phyloP scores from a whole-genome alignment of 179 eudicot species.

The Amaranthus tricolor region DNA sequence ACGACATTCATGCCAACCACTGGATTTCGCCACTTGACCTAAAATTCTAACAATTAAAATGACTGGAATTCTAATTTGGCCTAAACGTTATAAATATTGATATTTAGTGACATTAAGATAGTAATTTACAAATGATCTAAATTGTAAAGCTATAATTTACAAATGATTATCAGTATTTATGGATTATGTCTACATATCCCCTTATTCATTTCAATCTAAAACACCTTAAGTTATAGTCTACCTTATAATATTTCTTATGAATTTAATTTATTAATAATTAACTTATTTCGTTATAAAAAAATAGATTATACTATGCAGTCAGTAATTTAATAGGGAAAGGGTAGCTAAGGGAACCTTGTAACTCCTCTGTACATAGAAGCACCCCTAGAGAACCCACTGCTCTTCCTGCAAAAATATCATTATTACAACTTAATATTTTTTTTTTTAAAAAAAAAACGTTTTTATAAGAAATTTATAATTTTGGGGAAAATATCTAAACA shows the following conservation, averaged over 20 bases:
- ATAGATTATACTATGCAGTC: too few relatives aligned
- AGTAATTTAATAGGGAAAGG: neutral
- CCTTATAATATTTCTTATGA: neutral
- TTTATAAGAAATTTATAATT: neutral
- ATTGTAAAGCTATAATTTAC: too few relatives aligned
- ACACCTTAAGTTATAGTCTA: neutral
- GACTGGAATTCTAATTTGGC: too few relatives aligned
- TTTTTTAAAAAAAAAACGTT: neutral
- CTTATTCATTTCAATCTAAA: neutral
- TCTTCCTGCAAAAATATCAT: conserved; percentile 44
- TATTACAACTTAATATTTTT: neutral
- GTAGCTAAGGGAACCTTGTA: conserved; percentile 48
- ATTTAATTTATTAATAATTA: neutral
- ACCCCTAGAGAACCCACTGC: conserved; percentile 87
- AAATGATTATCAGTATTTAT: too few relatives aligned
- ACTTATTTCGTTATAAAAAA: too few relatives aligned
- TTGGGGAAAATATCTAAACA: neutral
- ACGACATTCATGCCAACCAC: too few relatives aligned
- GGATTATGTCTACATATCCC: neutral
- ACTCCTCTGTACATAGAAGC: conserved; percentile 87
- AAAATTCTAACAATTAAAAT: too few relatives aligned
- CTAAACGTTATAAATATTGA: too few relatives aligned
- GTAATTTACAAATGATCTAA: too few relatives aligned
- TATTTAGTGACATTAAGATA: too few relatives aligned
- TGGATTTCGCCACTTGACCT: too few relatives aligned